Evolutionary conservation across 2,329 filamentous ascomycete species (phyloP).

Genomic region (Talaromyces sp.): DNA sequence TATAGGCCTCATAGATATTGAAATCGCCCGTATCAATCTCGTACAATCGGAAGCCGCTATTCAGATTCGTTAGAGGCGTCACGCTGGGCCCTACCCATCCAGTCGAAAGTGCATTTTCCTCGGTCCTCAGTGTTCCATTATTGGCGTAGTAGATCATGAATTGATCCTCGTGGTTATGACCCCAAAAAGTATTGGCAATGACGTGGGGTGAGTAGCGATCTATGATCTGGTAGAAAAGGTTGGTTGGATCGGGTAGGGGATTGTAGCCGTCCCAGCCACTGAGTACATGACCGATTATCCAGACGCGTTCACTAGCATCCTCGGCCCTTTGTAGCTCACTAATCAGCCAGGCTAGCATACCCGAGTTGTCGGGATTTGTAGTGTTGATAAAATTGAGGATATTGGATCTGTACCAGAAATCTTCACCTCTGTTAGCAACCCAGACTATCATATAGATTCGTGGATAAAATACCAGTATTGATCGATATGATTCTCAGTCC

Average conservation of each 20-base stretch:
- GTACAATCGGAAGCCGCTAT: conserved; percentile 58
- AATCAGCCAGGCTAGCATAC: conserved; percentile 54
- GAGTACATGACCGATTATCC: conserved; percentile 59
- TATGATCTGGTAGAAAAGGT: conserved; percentile 59
- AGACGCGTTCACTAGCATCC: conserved; percentile 55
- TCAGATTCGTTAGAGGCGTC: conserved; percentile 58
- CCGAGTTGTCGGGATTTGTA: conserved; percentile 54
- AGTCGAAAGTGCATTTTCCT: conserved; percentile 49
- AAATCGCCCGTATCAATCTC: conserved; percentile 59
- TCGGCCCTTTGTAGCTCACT: conserved; percentile 57
- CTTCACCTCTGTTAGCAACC: conserved; percentile 2
- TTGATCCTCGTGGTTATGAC: conserved; percentile 60
- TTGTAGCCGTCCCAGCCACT: conserved; percentile 61
- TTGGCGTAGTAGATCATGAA: conserved; percentile 59
- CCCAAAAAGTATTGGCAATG: conserved; percentile 59
- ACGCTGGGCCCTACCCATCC: conserved; percentile 58
- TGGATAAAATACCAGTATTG: conserved; percentile 56
- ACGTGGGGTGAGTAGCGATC: conserved; percentile 59
- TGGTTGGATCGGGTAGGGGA: conserved; percentile 55
- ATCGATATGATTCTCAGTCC: conserved; percentile 57
- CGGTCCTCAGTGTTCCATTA: conserved; percentile 50
- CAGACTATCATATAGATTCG: conserved; percentile 23
- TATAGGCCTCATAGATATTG: conserved; percentile 58
- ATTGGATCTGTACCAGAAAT: conserved; percentile 41
- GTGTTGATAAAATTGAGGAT: conserved; percentile 57